A percentile compares a stretch with the other conserved stretches of the same genome.
These are phyloP conservation scores for Penicillium sp. DNA, from an alignment of 2,329 filamentous ascomycete species.

Conservation along the genomic window DNA sequence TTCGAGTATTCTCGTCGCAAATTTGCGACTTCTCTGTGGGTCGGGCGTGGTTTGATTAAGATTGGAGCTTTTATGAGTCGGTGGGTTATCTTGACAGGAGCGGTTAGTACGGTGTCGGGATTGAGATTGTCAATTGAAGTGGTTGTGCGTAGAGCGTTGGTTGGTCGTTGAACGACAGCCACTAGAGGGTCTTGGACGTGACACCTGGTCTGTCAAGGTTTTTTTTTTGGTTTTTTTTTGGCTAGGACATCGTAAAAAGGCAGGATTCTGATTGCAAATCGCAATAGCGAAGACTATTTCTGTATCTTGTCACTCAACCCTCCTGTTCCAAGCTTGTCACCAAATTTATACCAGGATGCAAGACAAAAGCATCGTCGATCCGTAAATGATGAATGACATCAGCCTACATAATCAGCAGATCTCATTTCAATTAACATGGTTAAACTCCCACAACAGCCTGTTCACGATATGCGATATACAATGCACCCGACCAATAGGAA, in stretches of 20 bases:
- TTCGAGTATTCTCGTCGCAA: not conserved
- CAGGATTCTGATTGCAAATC: no score
- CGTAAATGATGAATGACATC: not conserved
- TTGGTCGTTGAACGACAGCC: not conserved
- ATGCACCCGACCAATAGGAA: not conserved
- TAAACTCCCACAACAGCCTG: not conserved
- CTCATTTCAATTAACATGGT: not conserved
- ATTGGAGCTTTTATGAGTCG: not conserved
- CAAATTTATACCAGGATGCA: not conserved
- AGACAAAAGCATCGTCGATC: not conserved
- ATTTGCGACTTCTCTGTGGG: not conserved
- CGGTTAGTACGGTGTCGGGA: not conserved
- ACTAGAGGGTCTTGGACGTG: not conserved
- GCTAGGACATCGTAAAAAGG: not conserved
- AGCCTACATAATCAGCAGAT: not conserved
- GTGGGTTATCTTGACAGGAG: not conserved
- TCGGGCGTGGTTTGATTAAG: not conserved
- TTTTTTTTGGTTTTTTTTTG: no score
- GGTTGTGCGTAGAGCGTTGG: not conserved
- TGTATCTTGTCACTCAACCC: not conserved
- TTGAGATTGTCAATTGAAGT: not conserved
- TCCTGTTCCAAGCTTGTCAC: not conserved
- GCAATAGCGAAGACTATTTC: not conserved
- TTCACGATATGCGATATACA: not conserved
- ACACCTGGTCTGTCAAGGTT: not conserved